Evolutionary conservation across 169 alveolate genomes (phyloP).

Genomic region (Plasmodium billcollinsi): DNA sequence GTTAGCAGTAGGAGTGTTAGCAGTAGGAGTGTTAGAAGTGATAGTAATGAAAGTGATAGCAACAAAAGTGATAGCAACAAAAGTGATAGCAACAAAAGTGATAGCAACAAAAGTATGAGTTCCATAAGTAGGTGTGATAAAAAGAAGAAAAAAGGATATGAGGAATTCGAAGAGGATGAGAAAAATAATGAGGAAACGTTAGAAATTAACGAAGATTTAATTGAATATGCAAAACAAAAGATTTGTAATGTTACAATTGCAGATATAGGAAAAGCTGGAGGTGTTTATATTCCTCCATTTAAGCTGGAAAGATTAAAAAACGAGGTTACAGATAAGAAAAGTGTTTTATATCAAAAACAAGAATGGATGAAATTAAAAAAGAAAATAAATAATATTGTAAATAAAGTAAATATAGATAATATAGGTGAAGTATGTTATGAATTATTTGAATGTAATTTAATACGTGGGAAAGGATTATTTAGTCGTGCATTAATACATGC

Average conservation of each 20-base stretch:
- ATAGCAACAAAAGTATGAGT: background rate
- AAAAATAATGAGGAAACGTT: conserved; percentile 13
- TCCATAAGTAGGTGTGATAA: background rate
- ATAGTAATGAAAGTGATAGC: background rate
- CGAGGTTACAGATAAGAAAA: conserved; percentile 91
- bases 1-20: conserved; percentile 9
- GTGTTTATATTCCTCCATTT: conserved; percentile 98
- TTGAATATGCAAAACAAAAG: conserved; percentile 79
- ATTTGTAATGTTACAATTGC: conserved; percentile 77
- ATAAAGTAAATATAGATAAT: conserved; percentile 95
- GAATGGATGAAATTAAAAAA: conserved; percentile 98
- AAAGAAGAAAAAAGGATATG: background rate
- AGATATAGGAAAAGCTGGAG: conserved; percentile 91
- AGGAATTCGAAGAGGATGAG: conserved; percentile 41
- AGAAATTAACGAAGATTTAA: conserved; percentile 77
- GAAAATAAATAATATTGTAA: conserved; percentile 95
- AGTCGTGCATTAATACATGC: conserved; percentile 97
- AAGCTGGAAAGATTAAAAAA: conserved; percentile 94
- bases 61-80: conserved; percentile 3
- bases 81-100: background rate
- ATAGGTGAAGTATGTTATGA: conserved; percentile 91
- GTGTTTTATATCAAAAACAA: conserved; percentile 94
- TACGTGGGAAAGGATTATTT: conserved; percentile 98
- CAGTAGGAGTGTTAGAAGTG: background rate
- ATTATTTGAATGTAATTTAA: conserved; percentile 96